Evolutionary conservation across 257 asterid species (phyloP), one percentile per base, ranked within the genome.

Genomic region (Jasminum sambac): DNA sequence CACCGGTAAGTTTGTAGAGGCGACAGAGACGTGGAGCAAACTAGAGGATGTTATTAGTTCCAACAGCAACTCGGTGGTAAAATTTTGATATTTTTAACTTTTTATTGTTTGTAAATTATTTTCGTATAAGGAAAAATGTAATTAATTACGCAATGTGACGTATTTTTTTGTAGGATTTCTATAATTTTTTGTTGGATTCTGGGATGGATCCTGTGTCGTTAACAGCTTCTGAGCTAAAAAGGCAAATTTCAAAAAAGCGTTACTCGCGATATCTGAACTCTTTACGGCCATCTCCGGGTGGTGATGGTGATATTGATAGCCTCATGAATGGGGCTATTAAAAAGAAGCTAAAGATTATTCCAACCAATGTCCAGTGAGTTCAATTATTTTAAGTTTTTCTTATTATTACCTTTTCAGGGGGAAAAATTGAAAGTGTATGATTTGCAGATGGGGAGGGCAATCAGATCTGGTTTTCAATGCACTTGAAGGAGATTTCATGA

Each of bases 381-480:
- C 41, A 36, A 37, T 5, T 41, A 0, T 3, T 65, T 63, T 43
- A 38, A 5, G 2, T 6, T 5, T 48, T 30, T 43, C 13, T 60
- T 8, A 36, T 52, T 1, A 9, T 2, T 5, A 39, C 64, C 34
- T 0, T 50, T 30, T 14, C 44, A 17, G 19, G 10, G 19, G 8
- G 2, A 11, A 13, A 11, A 14, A 24, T 5, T 59, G 0, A 10
- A 10, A 30, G 36, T 8, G 62, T 55, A 19, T 19, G n/a, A 21
- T 68, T 71, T 44, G 38, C 82, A 95, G 99, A 39, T 95, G 97
- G 98, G 95, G 93, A 61, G 94, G 81, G 60, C 94, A 91, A 70
- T 70, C 92, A 0, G 82, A 43, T 48, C 8, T 2, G 57, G 96
- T 90, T 76, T 95, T 89, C 37, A 2, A 9, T 10, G 85, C 90